Evolutionary conservation across 2,329 filamentous ascomycete species (phyloP), one percentile per base, ranked within the genome.

Genomic region (Diaporthe batatas): DNA sequence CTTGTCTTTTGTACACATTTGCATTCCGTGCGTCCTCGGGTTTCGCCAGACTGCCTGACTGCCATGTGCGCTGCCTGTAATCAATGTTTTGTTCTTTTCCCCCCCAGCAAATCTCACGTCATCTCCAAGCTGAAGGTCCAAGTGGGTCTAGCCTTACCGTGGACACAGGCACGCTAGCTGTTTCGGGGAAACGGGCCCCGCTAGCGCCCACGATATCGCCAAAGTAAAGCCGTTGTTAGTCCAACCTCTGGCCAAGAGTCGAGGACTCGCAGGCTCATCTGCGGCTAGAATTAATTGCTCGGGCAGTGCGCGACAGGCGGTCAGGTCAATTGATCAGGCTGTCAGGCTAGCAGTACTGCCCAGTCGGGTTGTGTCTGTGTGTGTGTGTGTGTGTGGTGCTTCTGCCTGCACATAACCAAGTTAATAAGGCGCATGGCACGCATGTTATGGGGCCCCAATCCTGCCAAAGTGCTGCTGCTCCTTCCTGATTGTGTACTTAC

Each of bases 81-180:
- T 49, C 29, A n/a, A 16, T 65, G 32, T 14, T 49, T 23, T 34
- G 11, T 36, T 32, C 23, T 65, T 29, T 34, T 23, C 34, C 29
- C 25, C 42, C 29, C 25, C 42, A 51, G 29, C 25, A 23, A 8
- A 55, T 68, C 65, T 68, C 65, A 68, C 65, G 67, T 69, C 67
- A 69, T 47, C 51, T 6, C 2, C 29, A 29, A 57, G 67, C 62
- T 65, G 62, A 51, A 65, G 16, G 12, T 32, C 44, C 62, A 49
- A 36, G 62, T 65, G 62, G 62, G 44, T 36, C 62, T 65, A n/a
- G 59, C 59, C 42, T 36, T 29, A 36, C 23, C 14, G 34, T 16
- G 51, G 25, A 21, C 18, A 21, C 21, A 69, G 6, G 21, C 14
- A 36, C 14, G 39, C 36, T 47, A 58, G 29, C 53, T 10, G 21